These are phyloP conservation scores for Trichoderma sp. DNA, from an alignment of 2,329 filamentous ascomycete species.

Conservation along the genomic window DNA sequence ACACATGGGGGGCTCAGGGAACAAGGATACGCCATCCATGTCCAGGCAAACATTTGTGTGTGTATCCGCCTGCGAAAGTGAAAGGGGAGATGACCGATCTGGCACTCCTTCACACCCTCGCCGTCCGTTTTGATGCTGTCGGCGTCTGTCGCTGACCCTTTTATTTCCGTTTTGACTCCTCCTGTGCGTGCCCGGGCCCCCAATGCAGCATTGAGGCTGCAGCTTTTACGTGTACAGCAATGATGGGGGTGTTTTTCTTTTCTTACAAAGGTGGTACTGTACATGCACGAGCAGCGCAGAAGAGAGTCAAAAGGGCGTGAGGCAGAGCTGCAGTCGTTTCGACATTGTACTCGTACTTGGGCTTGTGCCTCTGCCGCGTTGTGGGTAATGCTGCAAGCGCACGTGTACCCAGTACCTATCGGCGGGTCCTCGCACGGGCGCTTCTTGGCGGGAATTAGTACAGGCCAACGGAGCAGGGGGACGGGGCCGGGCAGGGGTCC, in stretches of 20 bases:
- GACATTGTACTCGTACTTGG: neutral
- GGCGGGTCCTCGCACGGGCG: constrained; percentile 4
- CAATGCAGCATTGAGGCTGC: neutral
- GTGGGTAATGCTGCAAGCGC: neutral
- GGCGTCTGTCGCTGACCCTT: neutral
- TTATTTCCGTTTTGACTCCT: neutral
- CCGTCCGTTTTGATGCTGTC: neutral
- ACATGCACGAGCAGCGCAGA: too few species aligned
- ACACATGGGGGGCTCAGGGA: neutral
- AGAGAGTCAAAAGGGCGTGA: neutral
- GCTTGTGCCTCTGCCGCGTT: neutral
- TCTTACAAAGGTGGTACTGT: too few species aligned
- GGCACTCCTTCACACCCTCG: constrained; percentile 12
- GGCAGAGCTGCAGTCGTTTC: neutral
- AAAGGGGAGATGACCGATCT: constrained; percentile 18
- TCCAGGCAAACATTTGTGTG: neutral
- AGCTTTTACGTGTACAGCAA: too few species aligned
- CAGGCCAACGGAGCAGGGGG: constrained; percentile 1
- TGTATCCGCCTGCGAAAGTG: neutral
- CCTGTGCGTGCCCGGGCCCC: neutral
- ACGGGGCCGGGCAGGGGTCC: neutral
- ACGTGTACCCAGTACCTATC: constrained; percentile 4
- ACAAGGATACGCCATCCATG: constrained; percentile 15
- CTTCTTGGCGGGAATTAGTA: constrained; percentile 9
- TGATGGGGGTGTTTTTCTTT: too few species aligned